Conservation (phyloP, 2,329 filamentous ascomycete genomes). For the Botrytis cinerea region DNA sequence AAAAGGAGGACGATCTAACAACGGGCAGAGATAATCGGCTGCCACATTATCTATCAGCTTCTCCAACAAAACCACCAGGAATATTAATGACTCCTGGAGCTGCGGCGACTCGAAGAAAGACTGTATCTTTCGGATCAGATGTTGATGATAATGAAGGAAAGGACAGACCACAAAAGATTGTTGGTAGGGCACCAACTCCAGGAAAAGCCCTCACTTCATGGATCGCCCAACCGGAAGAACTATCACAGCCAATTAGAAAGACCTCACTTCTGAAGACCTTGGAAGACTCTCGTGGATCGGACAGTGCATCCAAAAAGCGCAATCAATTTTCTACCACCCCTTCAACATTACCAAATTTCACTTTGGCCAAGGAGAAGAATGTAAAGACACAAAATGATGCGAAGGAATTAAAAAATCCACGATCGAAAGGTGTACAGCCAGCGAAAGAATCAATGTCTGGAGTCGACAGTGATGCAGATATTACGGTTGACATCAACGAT, state of each 20-base stretch:
- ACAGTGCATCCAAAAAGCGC: slow-evolving; percentile 32
- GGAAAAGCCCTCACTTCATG: slow-evolving; percentile 41
- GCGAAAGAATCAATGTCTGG: slow-evolving; percentile 34
- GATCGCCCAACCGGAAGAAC: slow-evolving; percentile 27
- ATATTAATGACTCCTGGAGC: slow-evolving; percentile 67
- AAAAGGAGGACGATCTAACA: slow-evolving; percentile 36
- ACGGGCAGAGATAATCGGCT: slow-evolving; percentile 29
- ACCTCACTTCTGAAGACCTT: slow-evolving; percentile 51
- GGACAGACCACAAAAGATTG: slow-evolving; percentile 24
- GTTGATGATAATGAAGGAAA: slow-evolving; percentile 44
- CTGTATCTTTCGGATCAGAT: slow-evolving; percentile 64
- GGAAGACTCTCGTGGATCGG: slow-evolving; percentile 46
- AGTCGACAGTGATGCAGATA: slow-evolving; percentile 54
- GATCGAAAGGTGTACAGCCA: slow-evolving; percentile 28
- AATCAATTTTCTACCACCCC: slow-evolving; percentile 13
- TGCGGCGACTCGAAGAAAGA: slow-evolving; percentile 60
- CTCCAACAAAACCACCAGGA: slow-evolving; percentile 45
- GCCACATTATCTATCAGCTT: slow-evolving; percentile 38
- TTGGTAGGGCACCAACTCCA: slow-evolving; percentile 36
- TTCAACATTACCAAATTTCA: slow-evolving; percentile 16
- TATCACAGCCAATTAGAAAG: slow-evolving; percentile 40
- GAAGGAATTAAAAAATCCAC: slow-evolving; percentile 17
- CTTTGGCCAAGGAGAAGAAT: slow-evolving; percentile 5
- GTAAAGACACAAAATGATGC: not conserved
- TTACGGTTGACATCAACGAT: slow-evolving; percentile 71